Base-by-base conservation (phyloP, 352 stramenopile genomes). In the Phytopythium helicoides region DNA sequence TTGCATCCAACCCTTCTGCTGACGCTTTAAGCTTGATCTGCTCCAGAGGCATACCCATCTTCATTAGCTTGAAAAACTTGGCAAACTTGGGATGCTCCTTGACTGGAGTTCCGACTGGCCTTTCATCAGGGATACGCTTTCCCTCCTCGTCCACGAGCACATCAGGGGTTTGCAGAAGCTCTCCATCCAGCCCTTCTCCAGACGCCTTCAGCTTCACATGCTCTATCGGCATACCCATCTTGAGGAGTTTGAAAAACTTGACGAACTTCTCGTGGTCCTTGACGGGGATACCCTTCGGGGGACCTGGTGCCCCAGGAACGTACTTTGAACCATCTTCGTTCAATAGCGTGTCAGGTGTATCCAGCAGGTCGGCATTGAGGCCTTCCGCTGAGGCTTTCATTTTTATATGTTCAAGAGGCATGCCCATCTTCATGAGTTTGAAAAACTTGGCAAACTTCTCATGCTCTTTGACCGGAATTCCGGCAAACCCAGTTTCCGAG, bases 71-170 rank as follows among this genome's bases (percentile, higher is more conserved):
- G 64, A 86, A 89, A 33, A 87, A 91, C 37, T 89, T 87, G 1
- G 60, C 55, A 61, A 94, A 98, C 41, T 89, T 88, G 7, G 89
- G 80, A 54, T 98, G 87, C 12, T 97, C 89, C 35, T 96, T 80
- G 14, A 77, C 75, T 16, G 73, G 61, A 38, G 73, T 64, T 36
- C 76, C 73, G 3, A 14, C 21, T 28, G 23, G 23, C 28, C 28
- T 33, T 6, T 48, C 23, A 15, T 37, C 41, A 12, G 41, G 7
- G 11, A 28, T 10, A 23, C 41, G 41, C 42, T 73, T 74, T 22
- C 76, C 76, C 45, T 87, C 69, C 64, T 87, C 72, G 52, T 87
- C 80, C 12, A 90, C 31, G 36, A 86, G 51, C 8, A 31, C 62
- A 44, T 92, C 74, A 11, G 80, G 76, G 8, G 71, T 86, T 28